These are phyloP conservation scores for Candida sp. DNA, from an alignment of 1,139 yeast species.

Conservation along the genomic window DNA sequence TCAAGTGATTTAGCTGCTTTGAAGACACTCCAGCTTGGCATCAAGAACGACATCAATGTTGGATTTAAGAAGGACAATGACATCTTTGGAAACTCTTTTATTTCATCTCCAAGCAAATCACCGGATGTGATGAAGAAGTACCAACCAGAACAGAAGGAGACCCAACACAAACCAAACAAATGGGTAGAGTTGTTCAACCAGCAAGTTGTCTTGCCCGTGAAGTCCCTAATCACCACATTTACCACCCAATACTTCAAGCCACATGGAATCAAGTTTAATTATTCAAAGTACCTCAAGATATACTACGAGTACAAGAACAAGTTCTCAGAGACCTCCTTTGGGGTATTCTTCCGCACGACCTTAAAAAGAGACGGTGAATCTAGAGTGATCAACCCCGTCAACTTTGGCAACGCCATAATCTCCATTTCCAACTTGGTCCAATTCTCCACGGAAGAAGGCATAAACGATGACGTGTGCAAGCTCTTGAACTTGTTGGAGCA, in stretches of 20 bases:
- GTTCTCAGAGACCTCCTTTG: slow-evolving; percentile 37
- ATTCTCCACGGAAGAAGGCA: slow-evolving; percentile 70
- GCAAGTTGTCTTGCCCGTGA: slow-evolving; percentile 5
- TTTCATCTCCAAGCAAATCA: slow-evolving; percentile 12
- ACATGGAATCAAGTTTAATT: not conserved
- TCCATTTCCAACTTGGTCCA: slow-evolving; percentile 60
- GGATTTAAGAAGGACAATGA: slow-evolving; percentile 17
- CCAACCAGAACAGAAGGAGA: not conserved
- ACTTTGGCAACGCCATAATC: slow-evolving; percentile 67
- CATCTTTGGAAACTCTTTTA: slow-evolving; percentile 38
- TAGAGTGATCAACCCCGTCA: slow-evolving; percentile 60
- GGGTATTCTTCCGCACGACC: slow-evolving; percentile 51
- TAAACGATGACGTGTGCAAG: slow-evolving; percentile 57
- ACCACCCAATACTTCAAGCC: not conserved
- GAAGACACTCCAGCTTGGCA: slow-evolving; percentile 20
- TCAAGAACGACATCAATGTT: slow-evolving; percentile 15
- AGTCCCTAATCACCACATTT: slow-evolving; percentile 5
- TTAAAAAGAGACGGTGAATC: slow-evolving; percentile 61
- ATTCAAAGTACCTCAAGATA: not conserved
- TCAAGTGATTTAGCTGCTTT: slow-evolving; percentile 34
- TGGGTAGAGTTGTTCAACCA: slow-evolving; percentile 3
- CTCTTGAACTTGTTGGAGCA: slow-evolving; percentile 61
- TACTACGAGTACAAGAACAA: slow-evolving; percentile 8
- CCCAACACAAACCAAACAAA: slow-evolving; percentile 4
- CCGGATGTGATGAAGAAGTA: slow-evolving; percentile 5